Base-by-base conservation (phyloP, 495 filamentous ascomycete genomes). In the Filosporella fistucella region DNA sequence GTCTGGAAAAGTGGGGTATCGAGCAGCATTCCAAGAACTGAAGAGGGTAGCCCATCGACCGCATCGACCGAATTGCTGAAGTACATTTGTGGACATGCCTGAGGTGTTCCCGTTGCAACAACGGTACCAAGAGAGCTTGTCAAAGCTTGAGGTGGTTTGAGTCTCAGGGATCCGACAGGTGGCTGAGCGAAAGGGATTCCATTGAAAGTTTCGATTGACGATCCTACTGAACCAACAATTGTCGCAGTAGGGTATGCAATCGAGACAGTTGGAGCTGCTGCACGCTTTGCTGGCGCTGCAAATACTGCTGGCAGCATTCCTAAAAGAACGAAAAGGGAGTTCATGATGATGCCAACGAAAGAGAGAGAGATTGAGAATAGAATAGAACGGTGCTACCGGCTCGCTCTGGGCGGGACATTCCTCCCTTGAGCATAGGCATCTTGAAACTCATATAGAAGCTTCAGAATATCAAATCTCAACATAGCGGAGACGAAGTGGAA, bases 121-220 rank as follows among this genome's bases (percentile, higher is more conserved):
- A 78, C 43, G 4, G 60, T 70, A 0, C 72, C 77, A 22, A 48
- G 59, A 4, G 69, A 56, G 1, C 65, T 52, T 39, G 75, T 66
- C 0, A 85, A 47, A 1, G 75, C 57, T 60, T 78, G 74, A 0
- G 84, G 80, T 14, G 72, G 63, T 37, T 76, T 76, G 55, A 88
- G 75, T 4, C 83, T 71, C 32, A 81, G 70, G 2, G 70, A 55
- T 0, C 74, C 78, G 1, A 72, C 70, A 1, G 84, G 82, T 4
- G 75, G 70, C 46, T 82, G 69, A 5, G 82, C 82, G 55, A 78
- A 86, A 1, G 84, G 83, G 10, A 88, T 75, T 1, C 78, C 81
- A 42, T 81, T 77, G 57, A 84, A 86, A 34, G 57, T 55, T 11
- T 81, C 78, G 2, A 51, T 40, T 18, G 23, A 24, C 3, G 11